Percentiles rank a stretch among this genome's conserved stretches.
phyloP scores from a whole-genome alignment of 495 filamentous ascomycete species.

The Aspergillus campestris region DNA sequence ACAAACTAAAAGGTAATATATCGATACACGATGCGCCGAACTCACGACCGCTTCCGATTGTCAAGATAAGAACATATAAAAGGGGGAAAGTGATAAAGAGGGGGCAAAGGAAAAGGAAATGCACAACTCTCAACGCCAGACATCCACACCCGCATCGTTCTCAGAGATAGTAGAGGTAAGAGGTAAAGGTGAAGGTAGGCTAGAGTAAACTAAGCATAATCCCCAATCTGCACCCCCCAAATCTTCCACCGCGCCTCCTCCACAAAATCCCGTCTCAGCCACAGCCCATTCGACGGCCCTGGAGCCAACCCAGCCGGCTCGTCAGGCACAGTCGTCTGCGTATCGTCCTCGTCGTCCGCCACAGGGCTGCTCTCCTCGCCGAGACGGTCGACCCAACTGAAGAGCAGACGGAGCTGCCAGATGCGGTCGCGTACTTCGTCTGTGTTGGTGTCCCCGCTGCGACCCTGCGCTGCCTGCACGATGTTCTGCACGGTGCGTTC shows the following conservation, averaged over 20 bases:
- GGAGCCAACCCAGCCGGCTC: constrained; percentile 15
- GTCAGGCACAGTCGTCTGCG: constrained; percentile 17
- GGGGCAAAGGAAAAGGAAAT: too few relatives aligned
- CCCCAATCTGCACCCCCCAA: constrained; percentile 50
- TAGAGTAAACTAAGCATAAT: constrained; percentile 45
- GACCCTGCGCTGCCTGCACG: constrained; percentile 30
- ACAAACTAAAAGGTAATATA: too few relatives aligned
- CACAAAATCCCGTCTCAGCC: constrained; percentile 35
- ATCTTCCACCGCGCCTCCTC: constrained; percentile 39
- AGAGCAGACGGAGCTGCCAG: constrained; percentile 67
- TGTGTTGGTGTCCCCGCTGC: constrained; percentile 27
- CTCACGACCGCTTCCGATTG: too few relatives aligned
- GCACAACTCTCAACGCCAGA: too few relatives aligned
- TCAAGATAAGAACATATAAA: too few relatives aligned
- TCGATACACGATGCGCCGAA: too few relatives aligned
- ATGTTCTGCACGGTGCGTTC: constrained; percentile 53
- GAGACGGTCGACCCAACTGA: constrained; percentile 65
- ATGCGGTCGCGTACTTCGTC: constrained; percentile 52
- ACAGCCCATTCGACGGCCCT: constrained; percentile 19
- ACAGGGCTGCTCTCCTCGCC: constrained; percentile 1
- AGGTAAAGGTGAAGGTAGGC: neutral
- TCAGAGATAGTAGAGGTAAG: too few relatives aligned
- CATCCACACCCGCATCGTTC: too few relatives aligned
- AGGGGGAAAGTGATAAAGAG: too few relatives aligned
- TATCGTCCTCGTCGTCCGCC: constrained; percentile 21